phyloP scores from a whole-genome alignment of 2,329 filamentous ascomycete genomes.

The Cephalotrichum gorgonifer region DNA sequence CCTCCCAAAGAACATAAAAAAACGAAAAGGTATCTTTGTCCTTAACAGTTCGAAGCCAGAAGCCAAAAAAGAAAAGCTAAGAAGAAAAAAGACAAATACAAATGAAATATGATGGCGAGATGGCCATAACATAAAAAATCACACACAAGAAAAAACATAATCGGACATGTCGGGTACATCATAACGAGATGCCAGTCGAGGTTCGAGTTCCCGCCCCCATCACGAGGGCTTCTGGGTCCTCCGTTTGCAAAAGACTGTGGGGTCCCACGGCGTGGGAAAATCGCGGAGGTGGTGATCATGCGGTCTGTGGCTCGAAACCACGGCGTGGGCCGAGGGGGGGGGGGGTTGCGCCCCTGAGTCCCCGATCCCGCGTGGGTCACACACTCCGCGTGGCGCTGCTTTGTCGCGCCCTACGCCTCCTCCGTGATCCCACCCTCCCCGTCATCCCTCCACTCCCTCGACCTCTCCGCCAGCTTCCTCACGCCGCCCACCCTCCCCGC shows the following conservation, averaged over 20 bases:
- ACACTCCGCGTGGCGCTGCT: no score
- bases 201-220: neutral
- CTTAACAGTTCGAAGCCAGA: neutral
- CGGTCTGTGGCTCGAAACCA: no score
- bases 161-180: neutral
- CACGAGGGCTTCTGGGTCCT: no score
- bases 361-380: no score
- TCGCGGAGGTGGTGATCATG: no score
- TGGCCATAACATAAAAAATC: conserved; percentile 1
- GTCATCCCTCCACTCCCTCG: conserved; percentile 84
- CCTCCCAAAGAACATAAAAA: conserved; percentile 6
- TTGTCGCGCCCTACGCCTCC: conserved; percentile 46
- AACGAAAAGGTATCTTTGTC: neutral
- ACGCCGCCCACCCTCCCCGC: conserved; percentile 73
- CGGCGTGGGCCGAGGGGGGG: no score
- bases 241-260: no score
- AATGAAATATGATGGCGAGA: neutral
- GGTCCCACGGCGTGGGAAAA: no score
- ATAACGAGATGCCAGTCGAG: neutral
- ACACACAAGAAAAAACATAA: conserved; percentile 1
- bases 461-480: conserved; percentile 69
- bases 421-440: conserved; percentile 58
- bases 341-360: no score
- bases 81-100: neutral
- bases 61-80: neutral